Conservation (phyloP, 202 grass and related monocot species). For the Setaria italica region DNA sequence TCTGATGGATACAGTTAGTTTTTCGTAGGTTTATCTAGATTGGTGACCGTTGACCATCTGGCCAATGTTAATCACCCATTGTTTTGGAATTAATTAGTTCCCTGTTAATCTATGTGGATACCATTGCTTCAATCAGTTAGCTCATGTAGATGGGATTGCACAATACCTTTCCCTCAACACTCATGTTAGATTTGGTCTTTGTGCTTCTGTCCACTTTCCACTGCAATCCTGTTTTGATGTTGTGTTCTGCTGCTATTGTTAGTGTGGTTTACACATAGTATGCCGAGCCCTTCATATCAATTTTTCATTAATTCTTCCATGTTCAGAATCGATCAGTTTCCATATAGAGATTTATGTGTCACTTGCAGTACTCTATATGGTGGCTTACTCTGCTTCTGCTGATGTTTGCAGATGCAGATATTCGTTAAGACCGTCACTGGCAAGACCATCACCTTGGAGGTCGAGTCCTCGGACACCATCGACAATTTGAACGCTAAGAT, state of each 20-base stretch:
- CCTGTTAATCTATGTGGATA: not conserved
- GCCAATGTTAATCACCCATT: not conserved
- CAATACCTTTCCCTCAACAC: too few relatives aligned
- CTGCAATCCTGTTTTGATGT: not conserved
- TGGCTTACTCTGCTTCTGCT: not conserved
- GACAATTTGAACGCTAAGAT: conserved; percentile 76
- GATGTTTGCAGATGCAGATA: conserved; percentile 51
- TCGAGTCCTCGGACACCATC: conserved; percentile 54
- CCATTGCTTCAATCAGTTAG: not conserved
- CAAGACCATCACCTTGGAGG: conserved; percentile 73
- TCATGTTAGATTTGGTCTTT: not conserved
- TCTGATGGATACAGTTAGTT: not conserved
- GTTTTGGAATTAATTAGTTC: not conserved
- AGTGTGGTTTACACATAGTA: not conserved
- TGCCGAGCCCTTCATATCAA: too few relatives aligned
- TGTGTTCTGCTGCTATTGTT: not conserved
- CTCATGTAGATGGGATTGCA: not conserved
- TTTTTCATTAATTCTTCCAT: not conserved
- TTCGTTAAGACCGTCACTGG: conserved; percentile 70
- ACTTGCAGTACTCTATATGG: not conserved
- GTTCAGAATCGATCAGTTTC: not conserved
- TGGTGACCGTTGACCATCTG: not conserved
- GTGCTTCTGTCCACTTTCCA: not conserved
- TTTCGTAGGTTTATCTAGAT: not conserved
- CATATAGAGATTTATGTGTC: not conserved